phyloP scores from a whole-genome alignment of 768 basidiomycete genomes.

The Ramaria rubella region DNA sequence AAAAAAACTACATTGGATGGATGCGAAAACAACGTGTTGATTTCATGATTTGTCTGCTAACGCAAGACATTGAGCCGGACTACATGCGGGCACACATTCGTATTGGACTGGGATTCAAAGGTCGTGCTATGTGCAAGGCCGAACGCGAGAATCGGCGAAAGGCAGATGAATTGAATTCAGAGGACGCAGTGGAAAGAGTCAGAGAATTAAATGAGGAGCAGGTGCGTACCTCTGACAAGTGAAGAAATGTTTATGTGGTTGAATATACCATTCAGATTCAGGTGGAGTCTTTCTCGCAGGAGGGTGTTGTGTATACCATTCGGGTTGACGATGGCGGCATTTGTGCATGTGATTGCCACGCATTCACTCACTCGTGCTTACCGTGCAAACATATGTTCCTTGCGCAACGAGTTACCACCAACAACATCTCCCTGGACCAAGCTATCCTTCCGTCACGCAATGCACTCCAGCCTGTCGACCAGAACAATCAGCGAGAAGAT shows the following conservation, averaged over 20 bases:
- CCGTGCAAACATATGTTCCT: too few species aligned
- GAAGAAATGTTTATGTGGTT: not conserved
- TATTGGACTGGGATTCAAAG: slow-evolving; percentile 4
- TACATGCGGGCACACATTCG: slow-evolving; percentile 5
- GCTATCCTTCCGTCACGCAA: not conserved
- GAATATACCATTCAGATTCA: not conserved
- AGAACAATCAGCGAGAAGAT: not conserved
- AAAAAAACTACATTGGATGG: not conserved
- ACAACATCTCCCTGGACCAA: too few species aligned
- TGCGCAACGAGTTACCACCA: too few species aligned
- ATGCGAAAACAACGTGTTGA: not conserved
- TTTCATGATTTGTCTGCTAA: not conserved
- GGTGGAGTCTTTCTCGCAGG: not conserved
- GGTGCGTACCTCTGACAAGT: not conserved
- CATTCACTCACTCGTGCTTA: too few species aligned
- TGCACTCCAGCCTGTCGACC: too few species aligned
- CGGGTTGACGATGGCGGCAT: not conserved
- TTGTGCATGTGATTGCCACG: not conserved
- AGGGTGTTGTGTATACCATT: not conserved
- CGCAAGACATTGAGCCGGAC: slow-evolving; percentile 5
- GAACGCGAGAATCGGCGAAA: not conserved
- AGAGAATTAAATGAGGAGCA: not conserved
- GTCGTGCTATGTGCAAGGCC: not conserved
- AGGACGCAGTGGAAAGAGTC: slow-evolving; percentile 1
- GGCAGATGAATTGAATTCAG: not conserved